Percentiles rank a stretch among this genome's conserved stretches.
These are phyloP conservation scores for Penicillium mononematosum DNA, from an alignment of 495 filamentous ascomycete genomes.

Conservation along the genomic window DNA sequence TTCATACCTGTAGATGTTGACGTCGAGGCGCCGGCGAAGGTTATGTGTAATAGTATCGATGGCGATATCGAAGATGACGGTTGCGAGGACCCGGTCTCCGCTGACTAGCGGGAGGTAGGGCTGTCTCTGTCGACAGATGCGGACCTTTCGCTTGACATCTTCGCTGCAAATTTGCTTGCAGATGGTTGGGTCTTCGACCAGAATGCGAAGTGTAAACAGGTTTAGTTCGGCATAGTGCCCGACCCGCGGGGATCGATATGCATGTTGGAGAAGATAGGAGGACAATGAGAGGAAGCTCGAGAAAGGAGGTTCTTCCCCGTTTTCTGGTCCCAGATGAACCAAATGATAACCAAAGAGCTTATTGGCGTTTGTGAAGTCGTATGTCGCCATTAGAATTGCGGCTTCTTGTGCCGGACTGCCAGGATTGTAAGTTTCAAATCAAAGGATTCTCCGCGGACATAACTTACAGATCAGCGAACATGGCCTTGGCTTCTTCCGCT, in stretches of 20 bases:
- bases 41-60: conserved; percentile 94
- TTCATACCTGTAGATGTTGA: conserved; percentile 70
- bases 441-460: background rate
- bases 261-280: conserved; percentile 91
- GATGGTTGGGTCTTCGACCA: conserved; percentile 81
- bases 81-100: conserved; percentile 67
- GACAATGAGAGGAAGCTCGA: conserved; percentile 81
- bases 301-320: conserved; percentile 72
- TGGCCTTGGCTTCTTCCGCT: conserved; percentile 71
- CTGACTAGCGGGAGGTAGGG: conserved; percentile 78
- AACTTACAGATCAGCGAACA: conserved; percentile 67
- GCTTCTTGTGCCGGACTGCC: conserved; percentile 73
- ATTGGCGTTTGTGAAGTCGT: conserved; percentile 93
- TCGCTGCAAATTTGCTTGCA: conserved; percentile 85
- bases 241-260: conserved; percentile 75
- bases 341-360: conserved; percentile 91
- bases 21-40: conserved; percentile 78
- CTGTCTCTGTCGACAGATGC: conserved; percentile 85
- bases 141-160: conserved; percentile 70
- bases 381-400: conserved; percentile 76
- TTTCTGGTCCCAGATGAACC: conserved; percentile 58
- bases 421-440: conserved; percentile 26
- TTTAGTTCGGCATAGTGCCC: conserved; percentile 79
- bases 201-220: conserved; percentile 77
- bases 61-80: conserved; percentile 78